Evolutionary conservation across 1,139 yeast species (phyloP), one percentile per base, ranked within the genome.

Genomic region (Yamadazyma diospyri): DNA sequence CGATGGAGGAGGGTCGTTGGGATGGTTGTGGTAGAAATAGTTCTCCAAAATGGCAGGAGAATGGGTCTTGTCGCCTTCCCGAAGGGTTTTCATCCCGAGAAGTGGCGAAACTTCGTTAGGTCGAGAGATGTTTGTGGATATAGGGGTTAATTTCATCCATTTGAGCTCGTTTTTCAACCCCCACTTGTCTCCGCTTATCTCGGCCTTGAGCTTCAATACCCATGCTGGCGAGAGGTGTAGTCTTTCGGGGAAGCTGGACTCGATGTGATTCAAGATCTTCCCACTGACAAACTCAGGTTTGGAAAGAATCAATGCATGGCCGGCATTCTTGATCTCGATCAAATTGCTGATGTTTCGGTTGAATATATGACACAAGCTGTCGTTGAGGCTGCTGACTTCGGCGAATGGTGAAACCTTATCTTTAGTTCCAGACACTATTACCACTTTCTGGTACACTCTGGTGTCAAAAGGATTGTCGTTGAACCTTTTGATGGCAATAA

Each of bases 111-210:
- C 50, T 5, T 64, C 73, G 2, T 34, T 30, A 6, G 58, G 59
- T 1, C 34, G 27, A 6, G 61, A 51, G 13, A 76, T 61, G 33
- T 64, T 69, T 29, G 42, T 59, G 23, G 72, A 80, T 1, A 78
- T 64, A 0, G 80, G 68, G 33, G 67, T 66, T 4, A 78, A 64
- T 25, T 68, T 60, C 49, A 71, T 66, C 94, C 94, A 83, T 51
- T 83, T 83, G 39, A 64, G 67, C 50, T 81, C 85, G 49, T 83
- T 83, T 53, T 83, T 83, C 41, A 83, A 57, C 19, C 88, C 85
- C 92, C 92, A 83, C 53, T 83, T 83, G 46, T 76, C 82, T 1
- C 82, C 82, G 13, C 77, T 69, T 4, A 76, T 68, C 35, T 73
- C 69, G 2, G 85, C 85, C 47, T 79, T 76, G 14, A 73, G 64